These are phyloP conservation scores for Luffa aegyptiaca DNA, from an alignment of 306 rosid species.

Conservation along the genomic window DNA sequence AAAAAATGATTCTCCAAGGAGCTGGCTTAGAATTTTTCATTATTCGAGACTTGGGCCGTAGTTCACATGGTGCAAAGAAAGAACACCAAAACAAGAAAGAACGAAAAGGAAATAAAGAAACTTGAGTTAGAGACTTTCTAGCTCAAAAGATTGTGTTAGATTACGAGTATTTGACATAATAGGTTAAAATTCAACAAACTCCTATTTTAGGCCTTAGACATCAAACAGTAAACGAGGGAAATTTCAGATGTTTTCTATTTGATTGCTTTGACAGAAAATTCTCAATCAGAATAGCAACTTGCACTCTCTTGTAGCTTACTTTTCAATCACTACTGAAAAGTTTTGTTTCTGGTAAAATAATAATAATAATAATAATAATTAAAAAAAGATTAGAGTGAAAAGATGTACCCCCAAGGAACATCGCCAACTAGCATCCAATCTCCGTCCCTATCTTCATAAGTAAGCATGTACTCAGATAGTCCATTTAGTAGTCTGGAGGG, in stretches of 20 bases:
- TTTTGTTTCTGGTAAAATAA: too few relatives aligned
- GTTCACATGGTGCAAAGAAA: background rate
- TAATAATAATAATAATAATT: too few relatives aligned
- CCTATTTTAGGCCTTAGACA: background rate
- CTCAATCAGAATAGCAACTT: background rate
- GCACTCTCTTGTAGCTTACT: too few relatives aligned
- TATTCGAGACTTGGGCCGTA: background rate
- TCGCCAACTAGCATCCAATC: constrained; percentile 99
- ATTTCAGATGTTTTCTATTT: background rate
- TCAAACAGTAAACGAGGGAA: background rate
- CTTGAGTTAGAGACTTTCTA: background rate
- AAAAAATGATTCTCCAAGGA: background rate
- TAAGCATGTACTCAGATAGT: constrained; percentile 64
- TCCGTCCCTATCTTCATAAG: constrained; percentile 94
- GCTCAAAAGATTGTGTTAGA: background rate
- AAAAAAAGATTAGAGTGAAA: background rate
- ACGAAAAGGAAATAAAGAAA: background rate
- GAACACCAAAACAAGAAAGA: background rate
- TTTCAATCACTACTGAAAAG: too few relatives aligned
- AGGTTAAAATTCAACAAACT: background rate
- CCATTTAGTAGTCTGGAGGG: constrained; percentile 58
- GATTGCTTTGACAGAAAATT: background rate
- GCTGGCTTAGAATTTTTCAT: background rate
- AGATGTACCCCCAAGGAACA: constrained; percentile 84
- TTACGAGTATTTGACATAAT: background rate